Conservation (phyloP, 768 basidiomycete genomes). For the Trametes cingulata region DNA sequence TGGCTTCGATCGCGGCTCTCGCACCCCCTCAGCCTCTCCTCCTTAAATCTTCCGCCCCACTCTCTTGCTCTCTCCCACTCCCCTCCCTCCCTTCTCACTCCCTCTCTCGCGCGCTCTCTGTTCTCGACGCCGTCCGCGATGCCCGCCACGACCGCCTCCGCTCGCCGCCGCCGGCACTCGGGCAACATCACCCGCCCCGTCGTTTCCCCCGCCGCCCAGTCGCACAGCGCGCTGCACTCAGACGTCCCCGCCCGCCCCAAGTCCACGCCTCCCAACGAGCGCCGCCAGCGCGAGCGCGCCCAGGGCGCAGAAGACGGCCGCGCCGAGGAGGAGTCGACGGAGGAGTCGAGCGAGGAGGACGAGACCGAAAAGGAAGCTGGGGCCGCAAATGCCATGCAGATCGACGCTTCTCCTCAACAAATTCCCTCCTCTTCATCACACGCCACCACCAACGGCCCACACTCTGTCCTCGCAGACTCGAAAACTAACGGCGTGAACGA, state of each 20-base stretch:
- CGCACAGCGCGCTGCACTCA: slow-evolving; percentile 32
- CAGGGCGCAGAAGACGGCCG: slow-evolving; percentile 29
- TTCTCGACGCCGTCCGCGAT: slow-evolving; percentile 9
- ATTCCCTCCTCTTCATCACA: slow-evolving; percentile 15
- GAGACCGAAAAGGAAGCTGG: slow-evolving; percentile 21
- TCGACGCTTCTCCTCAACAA: slow-evolving; percentile 20
- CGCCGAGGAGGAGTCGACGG: slow-evolving; percentile 28
- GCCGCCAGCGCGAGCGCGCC: slow-evolving; percentile 37
- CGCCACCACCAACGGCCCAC: slow-evolving; percentile 15
- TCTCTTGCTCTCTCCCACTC: not conserved
- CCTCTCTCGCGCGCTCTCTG: not conserved
- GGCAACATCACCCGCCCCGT: slow-evolving; percentile 32
- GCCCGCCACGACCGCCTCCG: slow-evolving; percentile 13
- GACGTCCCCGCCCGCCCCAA: slow-evolving; percentile 69
- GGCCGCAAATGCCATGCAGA: slow-evolving; percentile 20
- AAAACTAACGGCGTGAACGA: slow-evolving; percentile 29
- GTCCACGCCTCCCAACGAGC: slow-evolving; percentile 67
- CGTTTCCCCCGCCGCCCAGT: slow-evolving; percentile 22
- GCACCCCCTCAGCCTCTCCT: no score
- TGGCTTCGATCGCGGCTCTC: no score
- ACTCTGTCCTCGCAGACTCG: slow-evolving; percentile 25
- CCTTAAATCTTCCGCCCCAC: not conserved
- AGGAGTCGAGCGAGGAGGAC: slow-evolving; percentile 17
- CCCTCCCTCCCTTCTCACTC: not conserved
- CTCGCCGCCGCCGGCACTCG: slow-evolving; percentile 53